Base-by-base conservation (phyloP, 768 basidiomycete genomes). In the Leccinum longicurvipes region DNA sequence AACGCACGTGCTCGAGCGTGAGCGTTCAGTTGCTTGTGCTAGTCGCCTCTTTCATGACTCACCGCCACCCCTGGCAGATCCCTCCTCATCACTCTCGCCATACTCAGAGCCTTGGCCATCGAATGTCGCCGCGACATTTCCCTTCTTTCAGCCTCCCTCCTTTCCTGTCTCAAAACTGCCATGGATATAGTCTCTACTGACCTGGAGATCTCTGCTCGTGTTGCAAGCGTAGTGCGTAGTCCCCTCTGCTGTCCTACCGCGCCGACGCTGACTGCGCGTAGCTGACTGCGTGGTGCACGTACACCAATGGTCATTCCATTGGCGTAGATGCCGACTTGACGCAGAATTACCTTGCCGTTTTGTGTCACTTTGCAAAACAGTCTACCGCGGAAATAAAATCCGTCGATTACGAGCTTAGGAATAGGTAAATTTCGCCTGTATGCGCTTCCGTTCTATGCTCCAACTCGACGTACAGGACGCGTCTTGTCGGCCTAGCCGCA, bases 251-350 rank as follows among this genome's bases (percentile, higher is more conserved):
- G 0, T 4, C 44, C 21, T 44, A 1, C 15, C 24, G 6, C 56
- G 6, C 21, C 12, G 14, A 19, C 19, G 23, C 47, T 63, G 6
- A 57, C 32, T 45, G 3, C 17, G n/a, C 4, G 29, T 62, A 94
- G 89, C 93, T 96, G 64, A 90, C 87, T 3, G 87, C 92, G 1
- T 98, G 92, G 88, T 87, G 89, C 19, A 94, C 93, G 15, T 97
- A 86, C 61, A 93, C 94, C 21, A 88, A 95, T 61, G 92, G 93
- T 0, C 85, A 85, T 52, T 76, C 89, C 39, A 84, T 95, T 59
- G 91, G 89, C 25, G 82, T 86, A 12, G 93, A 96, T 65, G 81
- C 81, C 53, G 72, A 66, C 28, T 74, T 91, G 48, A 89, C 91
- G 0, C 75, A 76, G 25, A 79, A 85, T 54, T 96, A 96, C 70